phyloP scores from a whole-genome alignment of 2,329 filamentous ascomycete genomes.

The Sclerotinia minor region DNA sequence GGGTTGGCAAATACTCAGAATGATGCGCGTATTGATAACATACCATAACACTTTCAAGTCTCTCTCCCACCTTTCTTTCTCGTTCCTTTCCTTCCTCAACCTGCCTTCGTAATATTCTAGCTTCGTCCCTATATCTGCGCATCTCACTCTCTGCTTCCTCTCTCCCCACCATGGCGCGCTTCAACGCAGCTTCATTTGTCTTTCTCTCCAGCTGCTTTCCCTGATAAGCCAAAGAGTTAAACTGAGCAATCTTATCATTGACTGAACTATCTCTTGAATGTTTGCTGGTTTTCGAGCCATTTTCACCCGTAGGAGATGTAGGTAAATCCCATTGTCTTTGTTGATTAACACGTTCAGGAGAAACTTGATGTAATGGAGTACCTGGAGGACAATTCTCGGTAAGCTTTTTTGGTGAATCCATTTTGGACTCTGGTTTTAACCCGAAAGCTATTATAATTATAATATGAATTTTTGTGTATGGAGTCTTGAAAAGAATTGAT shows the following conservation, averaged over 20 bases:
- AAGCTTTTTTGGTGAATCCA: conserved; percentile 51
- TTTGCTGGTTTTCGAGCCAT: conserved; percentile 25
- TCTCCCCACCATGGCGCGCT: conserved; percentile 65
- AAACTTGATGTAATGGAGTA: conserved; percentile 59
- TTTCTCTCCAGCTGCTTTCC: conserved; percentile 61
- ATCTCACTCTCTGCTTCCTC: conserved; percentile 73
- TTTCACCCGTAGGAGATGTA: conserved; percentile 29
- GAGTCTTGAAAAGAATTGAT: conserved; percentile 9
- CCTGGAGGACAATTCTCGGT: conserved; percentile 51
- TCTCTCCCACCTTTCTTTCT: conserved; percentile 65
- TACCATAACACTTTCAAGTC: conserved; percentile 70
- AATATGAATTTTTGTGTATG: neutral
- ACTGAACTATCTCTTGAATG: conserved; percentile 59
- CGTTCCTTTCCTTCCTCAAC: conserved; percentile 65
- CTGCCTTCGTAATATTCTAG: conserved; percentile 54
- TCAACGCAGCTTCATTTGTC: conserved; percentile 64
- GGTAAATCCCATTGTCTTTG: conserved; percentile 39
- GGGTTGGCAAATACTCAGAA: conserved; percentile 26
- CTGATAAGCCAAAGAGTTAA: conserved; percentile 64
- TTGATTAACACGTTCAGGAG: conserved; percentile 64
- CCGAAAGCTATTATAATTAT: neutral
- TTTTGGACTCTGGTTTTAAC: conserved; percentile 32
- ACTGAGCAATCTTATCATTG: conserved; percentile 68
- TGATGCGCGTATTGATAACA: conserved; percentile 42
- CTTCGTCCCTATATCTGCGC: conserved; percentile 63